Percentiles rank a stretch among this genome's conserved stretches.
Evolutionary conservation across 352 stramenopile genomes (phyloP).

Genomic region (Phytophthora parvispora): DNA sequence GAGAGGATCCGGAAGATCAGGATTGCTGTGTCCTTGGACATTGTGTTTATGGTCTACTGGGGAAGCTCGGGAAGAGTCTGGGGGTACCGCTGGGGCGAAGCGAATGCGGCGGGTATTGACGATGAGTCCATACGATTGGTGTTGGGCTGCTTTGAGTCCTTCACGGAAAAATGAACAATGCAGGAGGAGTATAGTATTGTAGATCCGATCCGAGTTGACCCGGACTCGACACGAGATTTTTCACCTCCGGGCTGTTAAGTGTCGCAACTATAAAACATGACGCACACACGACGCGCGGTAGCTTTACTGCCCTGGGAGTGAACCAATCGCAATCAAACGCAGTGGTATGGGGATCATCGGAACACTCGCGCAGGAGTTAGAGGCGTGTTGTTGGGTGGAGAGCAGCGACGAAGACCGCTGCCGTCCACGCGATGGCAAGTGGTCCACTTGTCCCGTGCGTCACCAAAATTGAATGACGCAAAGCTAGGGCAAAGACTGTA

Average conservation of each 20-base stretch:
- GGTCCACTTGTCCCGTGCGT: conserved; percentile 14
- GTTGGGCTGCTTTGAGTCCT: conserved; percentile 25
- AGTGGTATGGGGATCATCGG: conserved; percentile 19
- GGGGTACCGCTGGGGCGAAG: conserved; percentile 7
- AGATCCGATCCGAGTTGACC: not conserved
- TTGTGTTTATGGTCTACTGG: not conserved
- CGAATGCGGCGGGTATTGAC: not conserved
- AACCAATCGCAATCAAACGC: conserved; percentile 22
- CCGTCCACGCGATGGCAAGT: conserved; percentile 15
- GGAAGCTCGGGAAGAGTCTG: conserved; percentile 1
- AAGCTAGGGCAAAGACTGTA: conserved; percentile 11
- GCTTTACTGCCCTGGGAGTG: not conserved
- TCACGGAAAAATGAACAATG: conserved; percentile 24
- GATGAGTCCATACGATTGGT: conserved; percentile 10
- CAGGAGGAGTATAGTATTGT: not conserved
- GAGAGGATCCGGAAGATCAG: conserved; percentile 40
- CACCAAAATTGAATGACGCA: conserved; percentile 25
- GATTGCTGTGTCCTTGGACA: conserved; percentile 33
- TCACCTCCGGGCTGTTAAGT: conserved; percentile 7
- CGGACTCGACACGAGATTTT: conserved; percentile 2
- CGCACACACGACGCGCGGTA: not conserved
- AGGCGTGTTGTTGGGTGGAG: conserved; percentile 5
- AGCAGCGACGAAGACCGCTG: conserved; percentile 6
- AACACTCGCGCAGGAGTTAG: conserved; percentile 5
- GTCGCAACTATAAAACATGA: conserved; percentile 14